Evolutionary conservation across 192 early-diverging fungal species (phyloP).

Genomic region (Linnemannia hyalina): DNA sequence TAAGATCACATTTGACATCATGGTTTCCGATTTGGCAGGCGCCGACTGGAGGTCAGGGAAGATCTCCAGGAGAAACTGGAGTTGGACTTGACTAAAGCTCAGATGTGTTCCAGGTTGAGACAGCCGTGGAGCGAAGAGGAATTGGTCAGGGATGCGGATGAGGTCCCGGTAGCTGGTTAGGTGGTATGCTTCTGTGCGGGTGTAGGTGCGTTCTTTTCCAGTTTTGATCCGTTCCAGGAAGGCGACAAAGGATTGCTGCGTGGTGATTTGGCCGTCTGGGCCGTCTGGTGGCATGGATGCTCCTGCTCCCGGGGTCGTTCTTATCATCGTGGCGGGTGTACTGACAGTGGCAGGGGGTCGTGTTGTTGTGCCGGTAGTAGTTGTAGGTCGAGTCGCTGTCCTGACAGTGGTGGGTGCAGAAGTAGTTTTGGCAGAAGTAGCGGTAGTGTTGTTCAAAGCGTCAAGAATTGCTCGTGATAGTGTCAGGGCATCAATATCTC

Average conservation of each 20-base stretch:
- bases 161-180: not conserved
- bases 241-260: not conserved
- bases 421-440: not conserved
- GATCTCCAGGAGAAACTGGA: not conserved
- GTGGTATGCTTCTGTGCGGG: not conserved
- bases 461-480: not conserved
- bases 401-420: not conserved
- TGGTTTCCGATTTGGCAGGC: not conserved
- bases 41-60: not conserved
- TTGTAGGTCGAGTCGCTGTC: not conserved
- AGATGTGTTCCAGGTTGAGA: not conserved
- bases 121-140: not conserved
- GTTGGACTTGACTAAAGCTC: not conserved
- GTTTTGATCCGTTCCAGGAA: not conserved
- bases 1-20: not conserved
- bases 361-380: not conserved
- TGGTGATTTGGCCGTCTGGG: not conserved
- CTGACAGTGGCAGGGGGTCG: not conserved
- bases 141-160: slow-evolving; percentile 8
- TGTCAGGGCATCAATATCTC: not conserved
- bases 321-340: not conserved
- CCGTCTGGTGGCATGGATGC: not conserved
- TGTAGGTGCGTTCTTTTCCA: not conserved
- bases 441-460: not conserved
- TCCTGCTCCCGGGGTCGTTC: not conserved